Evolutionary conservation across 129 eudicot species (phyloP), one percentile per base, ranked within the genome.

Genomic region (Arctium minus): DNA sequence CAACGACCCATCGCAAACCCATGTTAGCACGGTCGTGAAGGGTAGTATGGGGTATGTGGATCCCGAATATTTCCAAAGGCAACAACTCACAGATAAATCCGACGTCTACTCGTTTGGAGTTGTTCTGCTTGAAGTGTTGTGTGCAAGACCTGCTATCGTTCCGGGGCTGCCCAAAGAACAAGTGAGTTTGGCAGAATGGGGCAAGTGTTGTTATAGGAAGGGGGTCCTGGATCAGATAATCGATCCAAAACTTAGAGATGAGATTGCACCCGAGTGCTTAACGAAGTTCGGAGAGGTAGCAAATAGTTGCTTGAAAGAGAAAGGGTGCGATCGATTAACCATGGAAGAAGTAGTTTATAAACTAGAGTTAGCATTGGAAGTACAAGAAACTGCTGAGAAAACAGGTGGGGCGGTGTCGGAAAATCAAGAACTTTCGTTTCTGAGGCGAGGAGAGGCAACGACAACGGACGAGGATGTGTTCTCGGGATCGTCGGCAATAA

Each of bases 91-190:
- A 0, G 92, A 87, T 2, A 90, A 90, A 37, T 90, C 94, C 36
- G 91, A 91, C 64, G 94, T 89, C 3, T 91, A 89, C 46, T 91
- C 96, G 0, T 92, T 87, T 74, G 93, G 93, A 3, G 92, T 92
- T 0, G 93, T 92, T 48, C 88, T 92, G 0, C 73, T 89, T 60
- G 92, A 92, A 69, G 93, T 88, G 10, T 75, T 88, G 64, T 88
- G 92, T 79, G 93, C 88, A 29, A 88, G 93, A 77, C 87, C 92
- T 4, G 90, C 86, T 0, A 81, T 89, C 4, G 44, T 42, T 83
- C 64, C 80, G 10, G 29, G 39, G 65, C 79, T 88, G 39, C 77
- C 82, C 0, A 79, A 80, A 4, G 93, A 92, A 32, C 89, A 92
- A 85, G 89, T 84, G 70, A 82, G 82, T 72, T 78, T 92, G 39